Evolutionary conservation across 148 eudicot species (phyloP), one percentile per base, ranked within the genome.

Genomic region (Euryodendron excelsum): DNA sequence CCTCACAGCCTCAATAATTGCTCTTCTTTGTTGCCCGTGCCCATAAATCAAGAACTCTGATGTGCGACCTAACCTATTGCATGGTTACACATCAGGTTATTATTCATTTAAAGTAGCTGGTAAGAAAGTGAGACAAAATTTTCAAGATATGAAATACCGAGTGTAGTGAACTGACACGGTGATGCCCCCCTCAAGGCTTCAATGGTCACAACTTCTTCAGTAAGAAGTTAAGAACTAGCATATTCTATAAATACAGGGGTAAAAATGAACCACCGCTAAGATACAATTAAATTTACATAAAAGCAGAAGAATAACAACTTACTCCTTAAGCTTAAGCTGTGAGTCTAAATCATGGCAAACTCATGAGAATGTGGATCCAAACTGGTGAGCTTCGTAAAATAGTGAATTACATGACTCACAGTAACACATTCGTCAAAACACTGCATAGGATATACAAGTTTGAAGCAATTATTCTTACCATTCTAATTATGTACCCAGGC

Each of bases 1-100:
- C 69, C 99, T 92, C 58, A 95, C 78, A 75, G 97, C 97, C 88
- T 95, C 99, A 81, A 91, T 86, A 56, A 95, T 87, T 72, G 97
- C 99, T 86, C 88, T 89, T 78, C 96, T 90, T 85, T 95, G 97
- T 85, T 91, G 99, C 62, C 96, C 97, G 82, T 95, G 94, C 80
- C 99, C 99, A 82, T 90, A 95, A 48, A 95, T 90, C 72, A 90
- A 79, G 74, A 95, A 95, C 20, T 93, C 97, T 80, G 97, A 81
- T 15, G 96, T 91, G 34, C 95, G 95, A 20, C 87, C 92, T 78
- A 95, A 85, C 90, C 99, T 95, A 78, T 78, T 73, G 77, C 76
- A 82, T 61, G 73, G 72, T 56, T 37, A 31, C 17, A 45, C n/a
- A 39, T 4, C 18, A 61, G 64, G 33, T 79, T 63, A 15, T 52